These are phyloP conservation scores for Fusarium paranaense DNA, from an alignment of 2,329 filamentous ascomycete genomes.

Conservation along the genomic window DNA sequence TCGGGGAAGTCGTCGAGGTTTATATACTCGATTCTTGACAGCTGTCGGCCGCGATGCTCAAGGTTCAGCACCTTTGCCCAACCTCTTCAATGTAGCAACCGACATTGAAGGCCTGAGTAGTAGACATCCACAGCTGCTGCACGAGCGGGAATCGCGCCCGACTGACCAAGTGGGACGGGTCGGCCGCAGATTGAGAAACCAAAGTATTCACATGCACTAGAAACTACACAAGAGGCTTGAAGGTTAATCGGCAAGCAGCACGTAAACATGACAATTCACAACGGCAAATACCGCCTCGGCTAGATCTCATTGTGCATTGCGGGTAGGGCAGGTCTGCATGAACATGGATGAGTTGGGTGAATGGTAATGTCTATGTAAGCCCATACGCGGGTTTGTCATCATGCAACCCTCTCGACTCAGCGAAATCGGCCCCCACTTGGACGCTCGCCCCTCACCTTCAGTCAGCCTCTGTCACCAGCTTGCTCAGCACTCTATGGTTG, in stretches of 20 bases:
- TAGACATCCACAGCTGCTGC: not conserved
- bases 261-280: not conserved
- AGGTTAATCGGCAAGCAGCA: not conserved
- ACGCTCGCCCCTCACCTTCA: slow-evolving; percentile 11
- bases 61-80: not conserved
- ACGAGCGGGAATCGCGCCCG: slow-evolving; percentile 8
- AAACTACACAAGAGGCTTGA: not conserved
- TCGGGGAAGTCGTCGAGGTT: not conserved
- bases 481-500: slow-evolving; percentile 21
- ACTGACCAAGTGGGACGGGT: slow-evolving; percentile 5
- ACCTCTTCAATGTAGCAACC: not conserved
- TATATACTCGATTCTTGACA: slow-evolving; percentile 16
- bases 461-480: slow-evolving; percentile 27
- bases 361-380: slow-evolving; percentile 12
- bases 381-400: slow-evolving; percentile 24
- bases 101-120: not conserved
- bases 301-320: not conserved
- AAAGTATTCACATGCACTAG: not conserved
- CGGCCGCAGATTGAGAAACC: not conserved
- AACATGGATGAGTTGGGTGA: not conserved
- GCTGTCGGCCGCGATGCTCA: not conserved
- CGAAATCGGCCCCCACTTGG: slow-evolving; percentile 7
- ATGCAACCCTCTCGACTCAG: slow-evolving; percentile 12
- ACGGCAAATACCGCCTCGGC: not conserved
- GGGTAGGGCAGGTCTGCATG: not conserved